These are phyloP conservation scores for Artemisia argyi DNA, from an alignment of 129 eudicot genomes.

Conservation along the genomic window DNA sequence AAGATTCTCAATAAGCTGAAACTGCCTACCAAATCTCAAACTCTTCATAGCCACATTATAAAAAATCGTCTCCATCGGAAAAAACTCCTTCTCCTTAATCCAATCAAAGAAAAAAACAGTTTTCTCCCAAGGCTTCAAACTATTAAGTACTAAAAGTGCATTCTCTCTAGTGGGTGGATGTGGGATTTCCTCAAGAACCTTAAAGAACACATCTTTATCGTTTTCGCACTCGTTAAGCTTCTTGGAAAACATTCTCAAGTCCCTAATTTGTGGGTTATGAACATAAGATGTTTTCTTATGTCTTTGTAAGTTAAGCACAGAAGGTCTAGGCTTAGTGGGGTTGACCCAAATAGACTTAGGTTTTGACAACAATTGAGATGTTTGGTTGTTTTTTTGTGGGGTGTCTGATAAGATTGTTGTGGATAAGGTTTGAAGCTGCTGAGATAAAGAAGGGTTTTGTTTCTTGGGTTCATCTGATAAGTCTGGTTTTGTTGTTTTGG, in stretches of 20 bases:
- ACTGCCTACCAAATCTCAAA: no score
- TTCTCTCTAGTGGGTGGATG: conserved; percentile 53
- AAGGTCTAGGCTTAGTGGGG: conserved; percentile 59
- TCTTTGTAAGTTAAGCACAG: conserved; percentile 60
- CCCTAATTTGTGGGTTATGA: conserved; percentile 51
- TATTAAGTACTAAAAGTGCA: conserved; percentile 56
- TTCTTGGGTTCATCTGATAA: conserved; percentile 38
- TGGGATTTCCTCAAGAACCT: conserved; percentile 50
- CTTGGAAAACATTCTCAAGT: conserved; percentile 53
- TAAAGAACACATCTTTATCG: conserved; percentile 42
- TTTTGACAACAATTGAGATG: conserved; percentile 31
- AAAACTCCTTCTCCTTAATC: conserved; percentile 57
- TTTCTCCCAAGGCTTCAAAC: conserved; percentile 64
- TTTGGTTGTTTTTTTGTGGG: conserved; percentile 29
- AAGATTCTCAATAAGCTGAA: no score
- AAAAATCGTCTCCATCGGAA: conserved; percentile 64
- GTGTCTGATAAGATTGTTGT: conserved; percentile 47
- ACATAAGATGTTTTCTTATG: conserved; percentile 46
- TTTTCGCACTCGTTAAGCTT: conserved; percentile 50
- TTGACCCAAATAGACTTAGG: conserved; percentile 71
- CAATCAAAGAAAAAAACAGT: conserved; percentile 52
- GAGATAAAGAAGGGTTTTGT: conserved; percentile 58
- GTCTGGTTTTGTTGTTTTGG: conserved; percentile 28
- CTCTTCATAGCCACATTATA: no score
- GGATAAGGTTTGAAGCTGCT: conserved; percentile 62